phyloP scores from a whole-genome alignment of 306 rosid genomes.

The Cyamopsis tetragonoloba region DNA sequence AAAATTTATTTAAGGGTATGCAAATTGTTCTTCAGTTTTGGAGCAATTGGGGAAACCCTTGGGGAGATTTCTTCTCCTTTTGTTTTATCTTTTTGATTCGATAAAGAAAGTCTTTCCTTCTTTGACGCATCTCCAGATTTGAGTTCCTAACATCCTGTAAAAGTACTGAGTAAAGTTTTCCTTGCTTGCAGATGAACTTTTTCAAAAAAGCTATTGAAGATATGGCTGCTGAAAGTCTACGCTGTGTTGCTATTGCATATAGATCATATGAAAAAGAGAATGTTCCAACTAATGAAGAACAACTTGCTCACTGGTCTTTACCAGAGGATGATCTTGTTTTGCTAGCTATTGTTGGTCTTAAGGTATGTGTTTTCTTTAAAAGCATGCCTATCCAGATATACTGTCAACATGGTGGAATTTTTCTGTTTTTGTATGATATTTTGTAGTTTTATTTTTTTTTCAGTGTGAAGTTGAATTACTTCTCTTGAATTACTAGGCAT shows the following conservation, averaged over 20 bases:
- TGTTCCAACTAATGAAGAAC: slow-evolving; percentile 71
- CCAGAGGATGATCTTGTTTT: slow-evolving; percentile 86
- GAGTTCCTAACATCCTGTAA: too few species aligned
- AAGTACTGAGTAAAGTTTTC: not conserved
- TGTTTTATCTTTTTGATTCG: too few species aligned
- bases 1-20: too few species aligned
- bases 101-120: too few species aligned
- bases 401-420: not conserved
- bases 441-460: not conserved
- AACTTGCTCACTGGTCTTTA: slow-evolving; percentile 66
- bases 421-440: not conserved
- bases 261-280: slow-evolving; percentile 48
- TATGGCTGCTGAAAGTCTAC: slow-evolving; percentile 78
- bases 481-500: too few species aligned
- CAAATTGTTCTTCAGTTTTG: too few species aligned
- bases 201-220: slow-evolving; percentile 79
- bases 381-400: not conserved
- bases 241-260: slow-evolving; percentile 96
- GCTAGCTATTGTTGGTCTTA: slow-evolving; percentile 91
- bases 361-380: slow-evolving; percentile 45
- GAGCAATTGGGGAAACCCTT: too few species aligned
- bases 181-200: slow-evolving; percentile 41
- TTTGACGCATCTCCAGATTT: too few species aligned
- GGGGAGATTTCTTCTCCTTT: too few species aligned
- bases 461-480: too few species aligned